Conservation (phyloP, 139 green algal species). For the Chlorella sp. region DNA sequence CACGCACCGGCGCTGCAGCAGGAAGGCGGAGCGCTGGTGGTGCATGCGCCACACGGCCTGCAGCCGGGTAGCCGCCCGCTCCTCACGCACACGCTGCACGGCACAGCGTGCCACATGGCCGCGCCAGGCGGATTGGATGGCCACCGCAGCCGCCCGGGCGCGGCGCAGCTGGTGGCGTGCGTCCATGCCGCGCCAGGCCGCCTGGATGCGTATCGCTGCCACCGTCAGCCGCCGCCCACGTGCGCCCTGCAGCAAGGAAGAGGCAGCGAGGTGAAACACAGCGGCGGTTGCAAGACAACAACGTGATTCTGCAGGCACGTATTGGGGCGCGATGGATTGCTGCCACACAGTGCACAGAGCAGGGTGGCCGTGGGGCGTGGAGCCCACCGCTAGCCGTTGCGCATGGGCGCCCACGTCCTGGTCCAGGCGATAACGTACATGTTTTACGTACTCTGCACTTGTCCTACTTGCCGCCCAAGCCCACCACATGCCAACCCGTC, state of each 20-base stretch:
- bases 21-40: slow-evolving; percentile 21
- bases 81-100: slow-evolving; percentile 27
- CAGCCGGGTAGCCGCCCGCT: slow-evolving; percentile 55
- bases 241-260: slow-evolving; percentile 45
- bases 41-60: slow-evolving; percentile 59
- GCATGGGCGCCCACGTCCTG: too few species aligned
- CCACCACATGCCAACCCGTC: not conserved
- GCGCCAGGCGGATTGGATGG: slow-evolving; percentile 65
- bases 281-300: too few species aligned
- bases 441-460: too few species aligned
- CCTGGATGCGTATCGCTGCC: slow-evolving; percentile 58
- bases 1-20: slow-evolving; percentile 32
- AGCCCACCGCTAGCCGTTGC: not conserved
- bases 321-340: not conserved
- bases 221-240: slow-evolving; percentile 44
- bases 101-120: slow-evolving; percentile 19
- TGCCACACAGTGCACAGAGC: too few species aligned
- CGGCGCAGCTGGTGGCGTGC: slow-evolving; percentile 31
- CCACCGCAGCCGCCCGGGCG: slow-evolving; percentile 20
- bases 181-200: slow-evolving; percentile 40
- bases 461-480: not conserved
- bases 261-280: not conserved
- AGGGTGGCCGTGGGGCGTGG: too few species aligned
- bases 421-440: too few species aligned
- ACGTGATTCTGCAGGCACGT: too few species aligned